phyloP scores from a whole-genome alignment of 495 filamentous ascomycete genomes.

The Parathielavia hyrcaniae region DNA sequence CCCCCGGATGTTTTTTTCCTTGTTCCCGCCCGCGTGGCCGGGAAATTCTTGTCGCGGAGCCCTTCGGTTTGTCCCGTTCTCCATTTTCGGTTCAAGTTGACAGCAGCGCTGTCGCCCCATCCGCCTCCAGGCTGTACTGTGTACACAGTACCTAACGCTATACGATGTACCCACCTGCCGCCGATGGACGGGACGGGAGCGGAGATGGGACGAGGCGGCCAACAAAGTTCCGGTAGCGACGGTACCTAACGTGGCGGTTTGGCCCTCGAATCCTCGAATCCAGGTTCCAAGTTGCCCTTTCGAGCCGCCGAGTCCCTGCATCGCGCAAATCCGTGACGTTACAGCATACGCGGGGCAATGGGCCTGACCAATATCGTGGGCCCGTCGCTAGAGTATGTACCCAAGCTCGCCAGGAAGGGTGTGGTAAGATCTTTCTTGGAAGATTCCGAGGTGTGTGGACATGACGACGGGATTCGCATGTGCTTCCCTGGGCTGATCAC shows the following conservation, averaged over 20 bases:
- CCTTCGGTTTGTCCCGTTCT: slow-evolving; percentile 14
- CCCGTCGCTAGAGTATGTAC: too few relatives aligned
- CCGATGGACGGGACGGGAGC: not conserved
- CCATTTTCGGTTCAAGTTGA: too few relatives aligned
- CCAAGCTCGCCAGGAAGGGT: too few relatives aligned
- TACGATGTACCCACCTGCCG: not conserved
- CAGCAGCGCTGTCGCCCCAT: too few relatives aligned
- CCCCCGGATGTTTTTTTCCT: slow-evolving; percentile 14
- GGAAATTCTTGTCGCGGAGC: slow-evolving; percentile 28
- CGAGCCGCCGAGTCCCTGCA: not conserved
- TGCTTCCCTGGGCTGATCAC: slow-evolving; percentile 7
- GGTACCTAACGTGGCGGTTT: slow-evolving; percentile 3
- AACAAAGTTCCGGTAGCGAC: slow-evolving; percentile 16
- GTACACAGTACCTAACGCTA: too few relatives aligned
- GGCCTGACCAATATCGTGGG: too few relatives aligned
- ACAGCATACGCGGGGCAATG: too few relatives aligned
- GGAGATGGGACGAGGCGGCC: slow-evolving; percentile 5
- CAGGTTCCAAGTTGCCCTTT: not conserved
- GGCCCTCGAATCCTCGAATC: not conserved
- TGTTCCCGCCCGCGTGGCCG: slow-evolving; percentile 22
- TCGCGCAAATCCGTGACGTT: too few relatives aligned
- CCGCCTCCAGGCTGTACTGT: too few relatives aligned
- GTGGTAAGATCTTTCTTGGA: too few relatives aligned
- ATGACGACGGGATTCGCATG: not conserved
- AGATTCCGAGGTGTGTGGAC: not conserved